A percentile compares a stretch with the other conserved stretches of the same genome.
These are phyloP conservation scores for Dendrobium chrysotoxum DNA, from an alignment of 106 monocot genomes.

Conservation along the genomic window DNA sequence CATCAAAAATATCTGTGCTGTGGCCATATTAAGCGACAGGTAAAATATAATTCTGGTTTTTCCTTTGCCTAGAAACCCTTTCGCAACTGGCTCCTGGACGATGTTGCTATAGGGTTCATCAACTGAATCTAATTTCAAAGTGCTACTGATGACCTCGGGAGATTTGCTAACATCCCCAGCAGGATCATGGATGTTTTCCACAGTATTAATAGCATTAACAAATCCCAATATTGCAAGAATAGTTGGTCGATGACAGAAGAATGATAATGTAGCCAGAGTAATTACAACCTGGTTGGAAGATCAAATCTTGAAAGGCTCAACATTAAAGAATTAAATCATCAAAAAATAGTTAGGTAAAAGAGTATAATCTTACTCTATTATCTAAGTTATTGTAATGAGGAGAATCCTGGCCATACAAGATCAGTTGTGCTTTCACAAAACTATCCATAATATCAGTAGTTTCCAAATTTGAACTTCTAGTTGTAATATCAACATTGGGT, in stretches of 20 bases:
- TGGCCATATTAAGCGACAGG: constrained; percentile 73
- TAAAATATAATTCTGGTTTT: constrained; percentile 78
- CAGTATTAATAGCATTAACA: constrained; percentile 64
- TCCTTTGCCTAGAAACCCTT: constrained; percentile 71
- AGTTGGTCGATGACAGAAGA: constrained; percentile 93
- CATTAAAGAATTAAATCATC: not conserved
- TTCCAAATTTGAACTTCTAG: constrained; percentile 19
- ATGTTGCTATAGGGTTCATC: constrained; percentile 14
- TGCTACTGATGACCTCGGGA: constrained; percentile 6
- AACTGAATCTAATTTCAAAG: not conserved
- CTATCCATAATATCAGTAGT: constrained; percentile 47
- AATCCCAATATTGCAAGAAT: constrained; percentile 85
- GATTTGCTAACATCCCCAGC: constrained; percentile 7
- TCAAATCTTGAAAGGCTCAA: not conserved
- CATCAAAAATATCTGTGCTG: constrained; percentile 83
- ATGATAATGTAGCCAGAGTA: constrained; percentile 75
- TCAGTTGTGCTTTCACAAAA: constrained; percentile 91
- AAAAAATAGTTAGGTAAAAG: not conserved
- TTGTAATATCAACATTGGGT: constrained; percentile 42
- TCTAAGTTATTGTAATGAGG: constrained; percentile 64
- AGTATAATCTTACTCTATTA: constrained; percentile 47
- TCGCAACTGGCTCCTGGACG: constrained; percentile 38
- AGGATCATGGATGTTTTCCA: constrained; percentile 20
- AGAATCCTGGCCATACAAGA: constrained; percentile 73
- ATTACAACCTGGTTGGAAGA: constrained; percentile 51